Evolutionary conservation across 2,329 filamentous ascomycete genomes (phyloP).

Genomic region (Sphaerostilbella broomeana): DNA sequence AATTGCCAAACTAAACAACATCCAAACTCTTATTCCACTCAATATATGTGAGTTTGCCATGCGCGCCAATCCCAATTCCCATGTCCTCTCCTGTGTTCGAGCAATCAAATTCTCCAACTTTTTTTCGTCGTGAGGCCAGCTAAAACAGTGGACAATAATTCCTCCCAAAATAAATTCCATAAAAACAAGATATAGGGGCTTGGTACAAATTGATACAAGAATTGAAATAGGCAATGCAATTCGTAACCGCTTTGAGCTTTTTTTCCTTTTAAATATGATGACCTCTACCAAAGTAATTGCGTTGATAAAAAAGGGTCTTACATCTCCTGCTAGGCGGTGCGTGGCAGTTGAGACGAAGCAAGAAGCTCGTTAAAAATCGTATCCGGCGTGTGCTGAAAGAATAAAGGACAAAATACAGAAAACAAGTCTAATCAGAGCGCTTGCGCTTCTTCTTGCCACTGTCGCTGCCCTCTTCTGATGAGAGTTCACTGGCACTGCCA

Average conservation of each 20-base stretch:
- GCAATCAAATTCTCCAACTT: constrained; percentile 15
- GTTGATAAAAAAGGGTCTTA: constrained; percentile 13
- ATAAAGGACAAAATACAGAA: background rate
- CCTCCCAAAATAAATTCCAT: constrained; percentile 22
- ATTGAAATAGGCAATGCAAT: constrained; percentile 34
- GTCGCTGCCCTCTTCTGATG: constrained; percentile 47
- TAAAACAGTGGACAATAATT: constrained; percentile 10
- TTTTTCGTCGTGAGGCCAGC: constrained; percentile 28
- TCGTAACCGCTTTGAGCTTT: constrained; percentile 34
- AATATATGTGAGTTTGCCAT: constrained; percentile 20
- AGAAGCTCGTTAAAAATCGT: constrained; percentile 14
- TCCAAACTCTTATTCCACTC: constrained; percentile 3
- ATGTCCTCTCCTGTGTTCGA: constrained; percentile 14
- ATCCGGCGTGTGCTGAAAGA: constrained; percentile 7
- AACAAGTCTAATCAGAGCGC: constrained; percentile 54
- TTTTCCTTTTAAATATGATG: constrained; percentile 27
- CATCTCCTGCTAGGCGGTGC: background rate
- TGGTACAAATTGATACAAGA: constrained; percentile 40
- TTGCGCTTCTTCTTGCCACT: constrained; percentile 61
- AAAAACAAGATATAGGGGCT: constrained; percentile 21
- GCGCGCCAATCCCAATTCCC: constrained; percentile 20
- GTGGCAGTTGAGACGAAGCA: constrained; percentile 1
- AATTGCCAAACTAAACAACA: constrained; percentile 18
- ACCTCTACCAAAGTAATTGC: constrained; percentile 27
- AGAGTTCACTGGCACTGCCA: constrained; percentile 54